Conservation (phyloP, 257 asterid genomes). For the Capsicum chinense region DNA sequence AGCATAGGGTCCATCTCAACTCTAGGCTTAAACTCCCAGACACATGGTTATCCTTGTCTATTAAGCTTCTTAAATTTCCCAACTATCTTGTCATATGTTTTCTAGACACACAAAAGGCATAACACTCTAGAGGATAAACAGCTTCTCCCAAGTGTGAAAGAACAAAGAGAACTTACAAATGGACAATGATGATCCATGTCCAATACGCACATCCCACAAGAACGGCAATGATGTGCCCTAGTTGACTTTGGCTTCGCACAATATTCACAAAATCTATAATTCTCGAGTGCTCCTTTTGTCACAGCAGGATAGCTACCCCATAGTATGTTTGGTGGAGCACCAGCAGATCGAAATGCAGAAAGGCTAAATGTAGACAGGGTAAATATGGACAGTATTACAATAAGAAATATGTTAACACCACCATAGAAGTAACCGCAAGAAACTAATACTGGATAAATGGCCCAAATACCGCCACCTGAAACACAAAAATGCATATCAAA, state of each 20-base stretch:
- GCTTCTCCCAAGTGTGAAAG: neutral
- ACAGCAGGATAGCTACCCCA: slow-evolving; percentile 99
- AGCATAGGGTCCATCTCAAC: neutral
- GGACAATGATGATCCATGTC: slow-evolving; percentile 99
- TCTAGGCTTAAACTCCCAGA: slow-evolving; percentile 25
- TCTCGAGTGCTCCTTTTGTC: slow-evolving; percentile 87
- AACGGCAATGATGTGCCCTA: slow-evolving; percentile 87
- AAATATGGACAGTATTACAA: slow-evolving; percentile 55
- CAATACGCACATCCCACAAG: slow-evolving; percentile 83
- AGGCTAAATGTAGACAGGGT: slow-evolving; percentile 68
- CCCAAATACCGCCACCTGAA: slow-evolving; percentile 94
- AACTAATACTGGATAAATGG: slow-evolving; percentile 67
- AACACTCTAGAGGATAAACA: neutral
- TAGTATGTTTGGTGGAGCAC: slow-evolving; percentile 71
- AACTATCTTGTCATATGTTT: slow-evolving; percentile 12
- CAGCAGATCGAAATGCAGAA: slow-evolving; percentile 79
- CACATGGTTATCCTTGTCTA: slow-evolving; percentile 12
- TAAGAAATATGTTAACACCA: slow-evolving; percentile 48
- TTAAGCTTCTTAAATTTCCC: slow-evolving; percentile 7
- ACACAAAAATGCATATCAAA: slow-evolving; percentile 32
- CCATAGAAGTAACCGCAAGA: slow-evolving; percentile 61
- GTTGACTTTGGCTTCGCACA: slow-evolving; percentile 94
- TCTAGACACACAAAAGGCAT: neutral
- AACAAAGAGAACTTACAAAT: slow-evolving; percentile 64
- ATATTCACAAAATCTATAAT: slow-evolving; percentile 73